Conservation (phyloP, 441 rosid species). For the Bocquillonia castaneifolia region DNA sequence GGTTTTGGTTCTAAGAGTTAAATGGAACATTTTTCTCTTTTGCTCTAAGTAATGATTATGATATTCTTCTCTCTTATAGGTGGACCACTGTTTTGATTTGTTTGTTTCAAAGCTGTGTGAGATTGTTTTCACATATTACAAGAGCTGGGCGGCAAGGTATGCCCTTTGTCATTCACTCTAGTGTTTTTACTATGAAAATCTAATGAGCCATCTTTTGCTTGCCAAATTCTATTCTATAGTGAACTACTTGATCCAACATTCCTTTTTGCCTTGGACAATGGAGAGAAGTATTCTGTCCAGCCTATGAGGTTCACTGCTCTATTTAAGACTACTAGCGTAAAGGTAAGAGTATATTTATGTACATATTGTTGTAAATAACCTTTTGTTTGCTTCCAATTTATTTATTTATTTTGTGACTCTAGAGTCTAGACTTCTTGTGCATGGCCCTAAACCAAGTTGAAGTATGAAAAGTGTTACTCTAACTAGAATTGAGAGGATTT, state of each 20-base stretch:
- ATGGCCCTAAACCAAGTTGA: not conserved
- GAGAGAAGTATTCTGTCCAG: slow-evolving; percentile 83
- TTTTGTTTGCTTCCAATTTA: not conserved
- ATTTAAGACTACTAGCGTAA: slow-evolving; percentile 88
- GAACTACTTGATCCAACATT: slow-evolving; percentile 97
- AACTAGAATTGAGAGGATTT: not conserved
- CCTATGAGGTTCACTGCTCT: slow-evolving; percentile 87
- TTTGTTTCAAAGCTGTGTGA: slow-evolving; percentile 86
- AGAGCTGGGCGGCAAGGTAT: slow-evolving; percentile 99
- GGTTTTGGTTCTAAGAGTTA: not conserved
- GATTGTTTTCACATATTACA: slow-evolving; percentile 84
- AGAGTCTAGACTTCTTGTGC: not conserved
- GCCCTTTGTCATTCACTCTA: slow-evolving; percentile 17
- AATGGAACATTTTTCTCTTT: not conserved
- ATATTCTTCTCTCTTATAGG: slow-evolving; percentile 45
- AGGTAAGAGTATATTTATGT: slow-evolving; percentile 46
- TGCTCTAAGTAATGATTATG: slow-evolving; percentile 13
- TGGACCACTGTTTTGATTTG: slow-evolving; percentile 97
- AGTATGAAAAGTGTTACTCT: not conserved
- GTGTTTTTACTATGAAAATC: slow-evolving; percentile 8
- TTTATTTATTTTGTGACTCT: not conserved
- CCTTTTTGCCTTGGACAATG: slow-evolving; percentile 91
- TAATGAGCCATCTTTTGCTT: slow-evolving; percentile 28
- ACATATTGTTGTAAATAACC: slow-evolving; percentile 1
- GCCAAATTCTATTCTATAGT: slow-evolving; percentile 45